These are phyloP conservation scores for Malus orientalis DNA, from an alignment of 306 rosid species.

Conservation along the genomic window DNA sequence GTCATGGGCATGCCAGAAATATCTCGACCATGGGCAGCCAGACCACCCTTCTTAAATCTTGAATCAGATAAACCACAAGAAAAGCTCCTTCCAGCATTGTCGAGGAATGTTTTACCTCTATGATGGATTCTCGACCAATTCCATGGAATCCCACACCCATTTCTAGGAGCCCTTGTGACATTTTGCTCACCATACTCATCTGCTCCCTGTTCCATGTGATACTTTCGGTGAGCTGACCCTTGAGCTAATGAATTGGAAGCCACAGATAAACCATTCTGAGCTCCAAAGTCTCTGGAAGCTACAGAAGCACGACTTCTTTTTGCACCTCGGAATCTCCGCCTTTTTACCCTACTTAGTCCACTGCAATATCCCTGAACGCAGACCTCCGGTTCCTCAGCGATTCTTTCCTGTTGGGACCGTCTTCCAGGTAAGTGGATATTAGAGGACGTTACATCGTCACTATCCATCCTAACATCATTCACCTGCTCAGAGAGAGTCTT, in stretches of 20 bases:
- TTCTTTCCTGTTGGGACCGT: constrained; percentile 42
- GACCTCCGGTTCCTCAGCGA: constrained; percentile 50
- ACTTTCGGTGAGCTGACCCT: constrained; percentile 48
- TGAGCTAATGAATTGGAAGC: constrained; percentile 77
- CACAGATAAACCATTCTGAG: constrained; percentile 78
- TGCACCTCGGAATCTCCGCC: constrained; percentile 66
- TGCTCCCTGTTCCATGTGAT: constrained; percentile 54
- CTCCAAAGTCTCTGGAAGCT: constrained; percentile 63
- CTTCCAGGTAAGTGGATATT: constrained; percentile 56
- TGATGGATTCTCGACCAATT: constrained; percentile 98
- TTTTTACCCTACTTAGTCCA: constrained; percentile 57
- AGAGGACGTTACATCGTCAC: constrained; percentile 77
- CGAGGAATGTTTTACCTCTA: constrained; percentile 83
- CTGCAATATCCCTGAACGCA: constrained; percentile 46
- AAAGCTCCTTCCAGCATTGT: constrained; percentile 89
- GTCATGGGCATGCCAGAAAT: constrained; percentile 56
- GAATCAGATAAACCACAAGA: constrained; percentile 93
- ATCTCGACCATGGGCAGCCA: constrained; percentile 51
- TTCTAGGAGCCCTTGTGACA: constrained; percentile 74
- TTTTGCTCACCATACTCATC: constrained; percentile 45
- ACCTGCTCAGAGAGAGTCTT: constrained; percentile 80
- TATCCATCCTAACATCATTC: constrained; percentile 54
- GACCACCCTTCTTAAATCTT: constrained; percentile 55
- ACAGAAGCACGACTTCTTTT: constrained; percentile 59
- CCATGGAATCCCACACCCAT: constrained; percentile 98